Evolutionary conservation across 2,329 filamentous ascomycete genomes (phyloP).

Genomic region (Aspergillus costaricaensis): DNA sequence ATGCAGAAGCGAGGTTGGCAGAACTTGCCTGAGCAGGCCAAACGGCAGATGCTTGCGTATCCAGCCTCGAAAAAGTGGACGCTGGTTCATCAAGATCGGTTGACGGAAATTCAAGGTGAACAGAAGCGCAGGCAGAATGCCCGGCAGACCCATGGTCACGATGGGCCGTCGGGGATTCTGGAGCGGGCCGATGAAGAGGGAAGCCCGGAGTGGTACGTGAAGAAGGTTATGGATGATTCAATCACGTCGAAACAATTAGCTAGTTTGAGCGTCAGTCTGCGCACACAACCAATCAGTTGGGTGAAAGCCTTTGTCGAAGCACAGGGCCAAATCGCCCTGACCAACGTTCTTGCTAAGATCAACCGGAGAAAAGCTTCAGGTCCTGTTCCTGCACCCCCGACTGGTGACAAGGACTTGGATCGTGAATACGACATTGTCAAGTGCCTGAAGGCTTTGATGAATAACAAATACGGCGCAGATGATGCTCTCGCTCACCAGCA

Average conservation of each 20-base stretch:
- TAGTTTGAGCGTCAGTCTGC: slow-evolving; percentile 88
- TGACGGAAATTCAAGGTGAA: slow-evolving; percentile 92
- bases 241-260: slow-evolving; percentile 89
- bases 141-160: slow-evolving; percentile 66
- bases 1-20: slow-evolving; percentile 99
- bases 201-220: slow-evolving; percentile 96
- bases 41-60: slow-evolving; percentile 94
- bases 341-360: slow-evolving; percentile 89
- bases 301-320: slow-evolving; percentile 96
- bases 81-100: slow-evolving; percentile 87
- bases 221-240: slow-evolving; percentile 92
- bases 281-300: slow-evolving; percentile 97
- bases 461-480: slow-evolving; percentile 98
- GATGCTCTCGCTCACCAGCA: slow-evolving; percentile 89
- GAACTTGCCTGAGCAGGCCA: slow-evolving; percentile 90
- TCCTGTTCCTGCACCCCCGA: slow-evolving; percentile 63
- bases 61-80: slow-evolving; percentile 97
- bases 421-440: slow-evolving; percentile 97
- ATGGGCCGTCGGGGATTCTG: slow-evolving; percentile 66
- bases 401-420: slow-evolving; percentile 78
- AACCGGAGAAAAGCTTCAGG: slow-evolving; percentile 81
- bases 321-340: slow-evolving; percentile 93
- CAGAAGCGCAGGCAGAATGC: slow-evolving; percentile 81
- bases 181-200: slow-evolving; percentile 89
- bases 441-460: slow-evolving; percentile 95